Percentiles rank a stretch among this genome's conserved stretches.
phyloP scores from a whole-genome alignment of 208 protist genomes.

The Leishmania braziliensis region DNA sequence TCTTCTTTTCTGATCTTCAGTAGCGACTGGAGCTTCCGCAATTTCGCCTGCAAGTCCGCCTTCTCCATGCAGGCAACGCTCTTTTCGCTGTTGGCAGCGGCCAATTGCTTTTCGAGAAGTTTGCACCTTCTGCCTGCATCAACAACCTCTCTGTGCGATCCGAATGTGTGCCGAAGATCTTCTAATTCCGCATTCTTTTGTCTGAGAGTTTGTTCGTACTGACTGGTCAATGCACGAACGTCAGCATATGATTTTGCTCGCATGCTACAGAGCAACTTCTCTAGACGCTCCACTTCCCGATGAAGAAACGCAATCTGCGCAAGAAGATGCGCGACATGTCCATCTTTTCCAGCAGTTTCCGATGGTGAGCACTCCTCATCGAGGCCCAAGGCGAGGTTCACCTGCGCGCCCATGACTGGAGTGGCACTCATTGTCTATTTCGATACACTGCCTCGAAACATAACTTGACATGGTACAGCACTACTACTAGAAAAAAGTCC shows the following conservation, averaged over 20 bases:
- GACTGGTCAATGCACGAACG: slow-evolving; percentile 19
- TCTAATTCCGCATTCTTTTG: slow-evolving; percentile 53
- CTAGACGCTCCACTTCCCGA: slow-evolving; percentile 79
- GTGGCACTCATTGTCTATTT: slow-evolving; percentile 4
- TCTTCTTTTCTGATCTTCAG: slow-evolving; percentile 51
- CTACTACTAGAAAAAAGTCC: neutral
- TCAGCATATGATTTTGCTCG: slow-evolving; percentile 41
- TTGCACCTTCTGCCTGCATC: slow-evolving; percentile 58
- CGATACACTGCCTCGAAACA: neutral
- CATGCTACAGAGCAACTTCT: slow-evolving; percentile 38
- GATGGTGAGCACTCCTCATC: neutral
- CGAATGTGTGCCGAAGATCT: slow-evolving; percentile 24
- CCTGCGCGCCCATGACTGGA: neutral
- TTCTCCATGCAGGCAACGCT: slow-evolving; percentile 61
- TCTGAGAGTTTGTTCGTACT: slow-evolving; percentile 61
- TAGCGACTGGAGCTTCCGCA: slow-evolving; percentile 56
- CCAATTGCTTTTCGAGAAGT: slow-evolving; percentile 74
- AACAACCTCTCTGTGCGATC: slow-evolving; percentile 30
- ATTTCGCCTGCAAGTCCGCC: slow-evolving; percentile 48
- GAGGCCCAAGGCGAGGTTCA: neutral
- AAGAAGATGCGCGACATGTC: slow-evolving; percentile 56
- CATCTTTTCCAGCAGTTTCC: slow-evolving; percentile 4
- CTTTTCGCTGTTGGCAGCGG: slow-evolving; percentile 63
- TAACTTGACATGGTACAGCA: neutral
- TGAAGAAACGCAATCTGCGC: slow-evolving; percentile 83